These are phyloP conservation scores for Arthrocladium fulminans DNA, from an alignment of 2,329 filamentous ascomycete genomes.

Conservation along the genomic window DNA sequence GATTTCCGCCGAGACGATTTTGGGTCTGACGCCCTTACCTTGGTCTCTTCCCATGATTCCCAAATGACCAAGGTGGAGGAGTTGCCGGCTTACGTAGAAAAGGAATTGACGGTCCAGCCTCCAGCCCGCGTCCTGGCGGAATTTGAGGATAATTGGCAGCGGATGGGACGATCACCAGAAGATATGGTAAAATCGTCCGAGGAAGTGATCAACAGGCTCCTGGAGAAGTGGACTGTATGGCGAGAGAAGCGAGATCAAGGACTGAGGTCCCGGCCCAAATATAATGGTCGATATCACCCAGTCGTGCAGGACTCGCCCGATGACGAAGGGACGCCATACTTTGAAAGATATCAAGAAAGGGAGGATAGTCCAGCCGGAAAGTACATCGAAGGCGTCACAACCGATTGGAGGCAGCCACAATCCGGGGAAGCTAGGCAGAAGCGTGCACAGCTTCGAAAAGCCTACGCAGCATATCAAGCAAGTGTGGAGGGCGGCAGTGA, in stretches of 20 bases:
- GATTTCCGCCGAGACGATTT: conserved; percentile 9
- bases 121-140: conserved; percentile 28
- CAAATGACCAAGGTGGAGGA: conserved; percentile 2
- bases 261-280: conserved; percentile 3
- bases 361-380: conserved; percentile 24
- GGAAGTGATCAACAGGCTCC: conserved; percentile 27
- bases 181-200: conserved; percentile 33
- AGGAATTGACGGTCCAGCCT: conserved; percentile 19
- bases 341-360: conserved; percentile 24
- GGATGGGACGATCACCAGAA: conserved; percentile 29
- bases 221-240: conserved; percentile 25
- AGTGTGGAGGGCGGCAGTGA: conserved; percentile 30
- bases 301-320: conserved; percentile 21
- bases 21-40: conserved; percentile 3
- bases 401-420: conserved; percentile 30
- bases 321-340: conserved; percentile 18
- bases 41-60: not conserved
- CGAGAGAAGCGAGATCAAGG: conserved; percentile 18
- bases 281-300: conserved; percentile 13
- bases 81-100: not conserved
- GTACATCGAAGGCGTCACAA: conserved; percentile 30
- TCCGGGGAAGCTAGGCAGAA: conserved; percentile 30
- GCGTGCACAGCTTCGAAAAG: conserved; percentile 25
- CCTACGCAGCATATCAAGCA: conserved; percentile 29
- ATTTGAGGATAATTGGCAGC: conserved; percentile 26